Base-by-base conservation (phyloP, 495 filamentous ascomycete genomes). In the Lasiosphaeria miniovina region DNA sequence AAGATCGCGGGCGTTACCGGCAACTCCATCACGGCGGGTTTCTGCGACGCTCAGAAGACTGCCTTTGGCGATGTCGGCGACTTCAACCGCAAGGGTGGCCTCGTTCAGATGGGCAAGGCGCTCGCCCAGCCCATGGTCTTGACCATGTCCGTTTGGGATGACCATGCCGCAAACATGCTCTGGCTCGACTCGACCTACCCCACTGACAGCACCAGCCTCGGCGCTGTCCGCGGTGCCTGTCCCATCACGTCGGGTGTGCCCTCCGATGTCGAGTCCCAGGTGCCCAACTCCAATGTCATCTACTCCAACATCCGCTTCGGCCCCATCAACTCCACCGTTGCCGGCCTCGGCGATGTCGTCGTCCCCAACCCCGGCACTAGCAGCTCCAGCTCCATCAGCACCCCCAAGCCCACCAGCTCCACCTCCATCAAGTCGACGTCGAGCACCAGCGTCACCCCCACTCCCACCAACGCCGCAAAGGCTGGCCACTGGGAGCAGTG, bases 141-240 rank as follows among this genome's bases (percentile, higher is more conserved):
- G n/a, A 87, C 88, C 70, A 81, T 92, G 82, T 86, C 82, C 65
- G 69, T 91, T 68, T 91, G 89, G 89, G 87, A 90, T 68, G 89
- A 91, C 76, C 83, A 92, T 75, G 74, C 80, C 68, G 75, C 80
- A 74, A 82, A 90, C 77, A 93, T 93, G 90, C 81, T 88, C 64
- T 93, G 90, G 90, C 85, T 94, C 66, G 90, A 93, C 79, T 85
- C 85, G 69, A 82, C 76, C 73, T 91, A 86, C 78, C 90, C 90
- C 4, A 73, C 79, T 45, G 78, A 80, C 66, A 72, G 64, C n/a
- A 73, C 77, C 59, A 67, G 65, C 10, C 51, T 17, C 38, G 90
- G 90, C 72, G 80, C 83, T 55, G 80, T 80, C 64, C 88, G 90
- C 71, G 90, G 90, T 53, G 80, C 82, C 59, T 94, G 90, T 74